Evolutionary conservation across 2,329 filamentous ascomycete genomes (phyloP).

Genomic region (Monosporascus sp.): DNA sequence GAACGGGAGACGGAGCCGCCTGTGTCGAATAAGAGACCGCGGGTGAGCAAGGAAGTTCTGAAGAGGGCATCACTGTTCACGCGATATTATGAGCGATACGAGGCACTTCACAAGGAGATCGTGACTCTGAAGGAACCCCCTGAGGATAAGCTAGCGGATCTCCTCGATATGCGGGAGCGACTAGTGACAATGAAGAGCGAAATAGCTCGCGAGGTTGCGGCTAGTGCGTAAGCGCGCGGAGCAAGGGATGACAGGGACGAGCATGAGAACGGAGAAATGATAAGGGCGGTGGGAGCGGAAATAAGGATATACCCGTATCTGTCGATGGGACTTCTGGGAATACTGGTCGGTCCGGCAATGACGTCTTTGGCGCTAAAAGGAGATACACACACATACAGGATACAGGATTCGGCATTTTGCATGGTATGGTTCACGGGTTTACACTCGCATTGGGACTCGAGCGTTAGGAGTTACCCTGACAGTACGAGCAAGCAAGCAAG

Average conservation of each 20-base stretch:
- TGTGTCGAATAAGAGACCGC: conserved; percentile 33
- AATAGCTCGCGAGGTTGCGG: conserved; percentile 44
- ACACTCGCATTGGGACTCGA: no score
- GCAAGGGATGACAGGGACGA: not conserved
- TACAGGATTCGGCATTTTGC: no score
- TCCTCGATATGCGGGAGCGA: conserved; percentile 49
- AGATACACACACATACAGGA: no score
- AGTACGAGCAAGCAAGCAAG: no score
- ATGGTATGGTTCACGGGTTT: no score
- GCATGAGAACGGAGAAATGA: not conserved
- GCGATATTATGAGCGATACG: conserved; percentile 50
- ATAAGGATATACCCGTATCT: not conserved
- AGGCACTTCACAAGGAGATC: conserved; percentile 51
- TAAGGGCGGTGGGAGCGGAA: not conserved
- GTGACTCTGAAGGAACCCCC: conserved; percentile 43
- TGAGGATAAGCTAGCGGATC: conserved; percentile 42
- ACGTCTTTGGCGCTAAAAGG: no score
- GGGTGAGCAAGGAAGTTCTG: conserved; percentile 43
- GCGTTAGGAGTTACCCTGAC: no score
- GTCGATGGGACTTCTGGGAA: not conserved
- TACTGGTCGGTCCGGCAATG: not conserved
- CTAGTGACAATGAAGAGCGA: conserved; percentile 53
- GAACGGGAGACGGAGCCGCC: conserved; percentile 24
- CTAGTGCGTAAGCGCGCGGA: conserved; percentile 12
- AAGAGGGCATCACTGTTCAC: conserved; percentile 52